Conservation (phyloP, 768 basidiomycete genomes). For the Hortiboletus flavorubellus region DNA sequence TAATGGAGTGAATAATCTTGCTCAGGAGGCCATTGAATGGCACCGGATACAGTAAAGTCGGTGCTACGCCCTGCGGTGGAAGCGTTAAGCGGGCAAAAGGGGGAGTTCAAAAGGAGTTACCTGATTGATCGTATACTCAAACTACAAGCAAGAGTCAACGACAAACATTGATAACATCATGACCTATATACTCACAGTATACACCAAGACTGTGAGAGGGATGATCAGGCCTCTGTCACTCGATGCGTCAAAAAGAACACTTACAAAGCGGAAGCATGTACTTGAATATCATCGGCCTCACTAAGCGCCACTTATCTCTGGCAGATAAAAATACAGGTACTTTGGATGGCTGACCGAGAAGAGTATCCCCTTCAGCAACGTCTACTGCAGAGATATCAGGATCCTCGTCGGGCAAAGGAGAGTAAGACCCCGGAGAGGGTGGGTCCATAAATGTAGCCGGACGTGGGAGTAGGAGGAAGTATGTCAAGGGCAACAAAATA, state of each 20-base stretch:
- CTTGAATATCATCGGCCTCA: conserved; percentile 70
- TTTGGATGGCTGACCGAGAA: conserved; percentile 35
- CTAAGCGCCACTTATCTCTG: conserved; percentile 76
- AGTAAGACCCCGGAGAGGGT: conserved; percentile 34
- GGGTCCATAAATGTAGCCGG: conserved; percentile 47
- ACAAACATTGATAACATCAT: background rate
- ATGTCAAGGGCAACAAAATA: conserved; percentile 71
- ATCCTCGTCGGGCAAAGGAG: conserved; percentile 36
- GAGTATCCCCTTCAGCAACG: conserved; percentile 29
- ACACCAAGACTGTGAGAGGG: conserved; percentile 48
- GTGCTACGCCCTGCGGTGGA: conserved; percentile 68
- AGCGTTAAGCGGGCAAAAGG: background rate
- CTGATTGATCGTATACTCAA: conserved; percentile 92
- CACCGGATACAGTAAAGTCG: conserved; percentile 85
- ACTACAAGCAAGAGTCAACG: conserved; percentile 42
- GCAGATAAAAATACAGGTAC: conserved; percentile 52
- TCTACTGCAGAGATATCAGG: conserved; percentile 15
- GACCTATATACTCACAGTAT: conserved; percentile 43
- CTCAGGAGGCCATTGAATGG: conserved; percentile 69
- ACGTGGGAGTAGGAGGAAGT: conserved; percentile 73
- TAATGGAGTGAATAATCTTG: conserved; percentile 74
- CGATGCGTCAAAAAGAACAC: conserved; percentile 29
- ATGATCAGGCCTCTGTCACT: conserved; percentile 12
- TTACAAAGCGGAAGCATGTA: conserved; percentile 95
- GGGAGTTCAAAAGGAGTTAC: conserved; percentile 30